Evolutionary conservation across 1,284 basidiomycete species (phyloP).

Genomic region (Amylostereum chailletii): DNA sequence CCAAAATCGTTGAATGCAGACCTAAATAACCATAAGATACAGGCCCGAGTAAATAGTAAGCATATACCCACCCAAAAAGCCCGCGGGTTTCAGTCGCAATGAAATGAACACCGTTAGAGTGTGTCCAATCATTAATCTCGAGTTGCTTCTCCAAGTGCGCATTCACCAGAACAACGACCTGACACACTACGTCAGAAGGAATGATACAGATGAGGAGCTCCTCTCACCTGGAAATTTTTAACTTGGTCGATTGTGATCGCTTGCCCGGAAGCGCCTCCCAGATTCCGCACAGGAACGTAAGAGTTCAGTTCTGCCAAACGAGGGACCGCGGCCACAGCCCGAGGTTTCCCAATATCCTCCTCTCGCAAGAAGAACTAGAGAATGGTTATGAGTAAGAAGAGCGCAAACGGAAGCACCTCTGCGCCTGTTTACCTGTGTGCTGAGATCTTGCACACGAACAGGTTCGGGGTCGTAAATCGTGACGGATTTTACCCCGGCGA

Average conservation of each 20-base stretch:
- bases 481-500: slow-evolving; percentile 97
- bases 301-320: slow-evolving; percentile 92
- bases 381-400: slow-evolving; percentile 6
- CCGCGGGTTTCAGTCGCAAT: slow-evolving; percentile 90
- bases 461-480: slow-evolving; percentile 93
- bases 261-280: slow-evolving; percentile 63
- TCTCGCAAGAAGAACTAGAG: slow-evolving; percentile 88
- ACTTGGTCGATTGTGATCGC: slow-evolving; percentile 74
- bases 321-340: slow-evolving; percentile 83
- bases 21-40: slow-evolving; percentile 31
- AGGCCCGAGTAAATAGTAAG: slow-evolving; percentile 11
- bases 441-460: slow-evolving; percentile 81
- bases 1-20: slow-evolving; percentile 98
- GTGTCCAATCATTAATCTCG: slow-evolving; percentile 93
- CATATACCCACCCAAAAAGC: slow-evolving; percentile 75
- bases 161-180: slow-evolving; percentile 89
- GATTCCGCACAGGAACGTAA: slow-evolving; percentile 88
- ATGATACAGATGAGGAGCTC: too few relatives aligned
- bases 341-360: slow-evolving; percentile 81
- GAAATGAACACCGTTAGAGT: slow-evolving; percentile 84
- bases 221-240: slow-evolving; percentile 77
- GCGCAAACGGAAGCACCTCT: neutral
- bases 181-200: slow-evolving; percentile 7
- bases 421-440: slow-evolving; percentile 67
- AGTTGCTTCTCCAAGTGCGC: slow-evolving; percentile 76